These are phyloP conservation scores for Ligustrum vulgare DNA, from an alignment of 257 asterid genomes.

Conservation along the genomic window DNA sequence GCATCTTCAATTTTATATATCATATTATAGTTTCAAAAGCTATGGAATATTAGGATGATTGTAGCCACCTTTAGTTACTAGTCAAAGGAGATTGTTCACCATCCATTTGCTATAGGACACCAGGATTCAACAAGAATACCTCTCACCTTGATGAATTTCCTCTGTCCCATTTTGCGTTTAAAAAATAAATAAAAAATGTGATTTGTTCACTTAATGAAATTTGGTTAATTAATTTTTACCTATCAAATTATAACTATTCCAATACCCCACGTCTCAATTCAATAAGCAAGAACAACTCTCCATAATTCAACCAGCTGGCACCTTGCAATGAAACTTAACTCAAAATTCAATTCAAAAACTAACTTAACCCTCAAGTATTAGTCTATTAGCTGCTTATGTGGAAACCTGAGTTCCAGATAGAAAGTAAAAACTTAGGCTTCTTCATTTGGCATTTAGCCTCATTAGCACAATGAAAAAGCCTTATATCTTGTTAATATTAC, in stretches of 20 bases:
- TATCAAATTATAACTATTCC: slow-evolving; percentile 11
- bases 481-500: neutral
- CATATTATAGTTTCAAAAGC: neutral
- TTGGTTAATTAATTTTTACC: neutral
- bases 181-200: slow-evolving; percentile 12
- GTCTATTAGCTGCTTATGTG: neutral
- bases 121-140: slow-evolving; percentile 38
- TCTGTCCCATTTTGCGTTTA: slow-evolving; percentile 27
- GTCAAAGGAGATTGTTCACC: slow-evolving; percentile 49
- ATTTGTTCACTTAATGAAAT: neutral
- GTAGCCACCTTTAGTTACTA: slow-evolving; percentile 59
- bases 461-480: neutral
- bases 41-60: slow-evolving; percentile 34
- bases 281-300: neutral
- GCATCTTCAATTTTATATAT: neutral
- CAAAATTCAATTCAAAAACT: neutral
- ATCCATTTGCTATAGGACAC: slow-evolving; percentile 44
- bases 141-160: slow-evolving; percentile 31
- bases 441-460: neutral
- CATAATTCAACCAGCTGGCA: neutral
- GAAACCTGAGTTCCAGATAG: neutral
- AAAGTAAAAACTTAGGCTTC: neutral
- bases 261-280: neutral
- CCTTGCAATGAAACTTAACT: slow-evolving; percentile 1
- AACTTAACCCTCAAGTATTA: neutral